Conservation (phyloP, 2,329 filamentous ascomycete genomes). For the Cercospora canescens region DNA sequence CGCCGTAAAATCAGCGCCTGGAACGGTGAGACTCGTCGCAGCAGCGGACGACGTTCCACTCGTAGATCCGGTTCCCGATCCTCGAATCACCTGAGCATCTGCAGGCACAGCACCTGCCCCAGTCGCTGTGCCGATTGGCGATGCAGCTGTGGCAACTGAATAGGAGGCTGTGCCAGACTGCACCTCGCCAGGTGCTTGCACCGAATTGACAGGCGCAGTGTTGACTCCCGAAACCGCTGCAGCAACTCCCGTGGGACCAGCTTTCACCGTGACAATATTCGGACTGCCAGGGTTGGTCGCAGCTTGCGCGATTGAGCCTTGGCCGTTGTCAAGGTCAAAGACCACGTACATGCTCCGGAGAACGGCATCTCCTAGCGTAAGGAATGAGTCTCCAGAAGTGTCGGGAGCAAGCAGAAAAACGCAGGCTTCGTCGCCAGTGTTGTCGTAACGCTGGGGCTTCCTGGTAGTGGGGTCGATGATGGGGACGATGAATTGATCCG, state of each 20-base stretch:
- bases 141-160: slow-evolving; percentile 23
- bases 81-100: slow-evolving; percentile 19
- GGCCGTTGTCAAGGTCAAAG: slow-evolving; percentile 39
- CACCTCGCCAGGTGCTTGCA: slow-evolving; percentile 21
- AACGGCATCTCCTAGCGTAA: slow-evolving; percentile 34
- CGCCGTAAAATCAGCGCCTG: slow-evolving; percentile 14
- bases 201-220: slow-evolving; percentile 21
- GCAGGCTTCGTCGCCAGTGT: slow-evolving; percentile 24
- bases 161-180: slow-evolving; percentile 23
- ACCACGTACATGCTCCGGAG: slow-evolving; percentile 38
- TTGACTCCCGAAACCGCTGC: slow-evolving; percentile 26
- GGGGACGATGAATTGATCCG: slow-evolving; percentile 33
- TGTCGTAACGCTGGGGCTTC: slow-evolving; percentile 19
- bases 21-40: slow-evolving; percentile 15
- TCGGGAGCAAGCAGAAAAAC: slow-evolving; percentile 29
- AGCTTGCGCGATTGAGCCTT: slow-evolving; percentile 37
- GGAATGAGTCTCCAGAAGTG: slow-evolving; percentile 20
- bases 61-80: neutral
- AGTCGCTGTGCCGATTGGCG: slow-evolving; percentile 33
- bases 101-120: slow-evolving; percentile 33
- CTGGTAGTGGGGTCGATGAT: slow-evolving; percentile 30
- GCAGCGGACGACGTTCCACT: slow-evolving; percentile 8
- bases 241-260: slow-evolving; percentile 31
- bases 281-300: slow-evolving; percentile 26
- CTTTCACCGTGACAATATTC: slow-evolving; percentile 29